phyloP scores from a whole-genome alignment of 164 flowering plant species.

The Sedum album region DNA sequence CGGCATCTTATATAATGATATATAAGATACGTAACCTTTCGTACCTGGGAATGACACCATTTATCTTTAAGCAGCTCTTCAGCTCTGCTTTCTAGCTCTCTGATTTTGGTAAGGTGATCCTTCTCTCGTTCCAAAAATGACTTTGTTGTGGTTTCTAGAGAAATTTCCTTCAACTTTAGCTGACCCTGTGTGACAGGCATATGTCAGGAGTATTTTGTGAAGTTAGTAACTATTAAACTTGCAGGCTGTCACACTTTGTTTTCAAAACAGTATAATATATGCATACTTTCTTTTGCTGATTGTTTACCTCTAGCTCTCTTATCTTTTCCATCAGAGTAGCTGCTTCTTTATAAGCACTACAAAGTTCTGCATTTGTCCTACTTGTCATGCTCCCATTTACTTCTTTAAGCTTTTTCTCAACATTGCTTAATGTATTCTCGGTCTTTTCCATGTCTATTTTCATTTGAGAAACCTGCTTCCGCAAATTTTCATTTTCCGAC shows the following conservation, averaged over 20 bases:
- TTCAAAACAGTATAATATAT: no score
- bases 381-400: neutral
- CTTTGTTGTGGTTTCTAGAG: neutral
- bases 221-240: no score
- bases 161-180: neutral
- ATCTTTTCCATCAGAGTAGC: neutral
- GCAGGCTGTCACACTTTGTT: neutral
- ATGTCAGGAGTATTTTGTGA: neutral
- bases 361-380: neutral
- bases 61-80: no score
- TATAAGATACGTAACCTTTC: no score
- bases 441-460: neutral
- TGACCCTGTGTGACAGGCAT: neutral
- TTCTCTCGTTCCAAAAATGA: conserved; percentile 1
- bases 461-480: neutral
- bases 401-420: conserved; percentile 13
- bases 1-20: no score
- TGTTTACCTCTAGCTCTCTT: neutral
- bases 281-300: no score
- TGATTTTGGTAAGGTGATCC: neutral
- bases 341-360: neutral
- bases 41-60: no score
- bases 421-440: neutral
- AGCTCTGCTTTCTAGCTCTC: conserved; percentile 1
- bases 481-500: neutral